Conservation (phyloP, 441 rosid species). For the Gossypium laxum region DNA sequence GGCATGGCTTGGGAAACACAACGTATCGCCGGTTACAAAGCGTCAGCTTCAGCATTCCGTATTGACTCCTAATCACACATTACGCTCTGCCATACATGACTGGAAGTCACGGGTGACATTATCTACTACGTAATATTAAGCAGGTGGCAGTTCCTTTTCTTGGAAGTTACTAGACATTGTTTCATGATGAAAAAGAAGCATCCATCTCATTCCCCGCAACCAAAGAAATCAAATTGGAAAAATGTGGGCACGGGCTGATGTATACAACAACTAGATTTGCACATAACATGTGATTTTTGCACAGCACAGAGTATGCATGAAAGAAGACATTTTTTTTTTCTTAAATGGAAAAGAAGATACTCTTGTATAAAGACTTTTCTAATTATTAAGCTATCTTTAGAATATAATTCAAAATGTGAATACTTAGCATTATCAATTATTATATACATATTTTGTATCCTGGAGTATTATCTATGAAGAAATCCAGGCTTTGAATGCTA, state of each 20-base stretch:
- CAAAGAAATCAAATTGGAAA: not conserved
- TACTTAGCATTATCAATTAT: not conserved
- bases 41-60: constrained; percentile 32
- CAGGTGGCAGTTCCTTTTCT: not conserved
- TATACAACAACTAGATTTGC: not conserved
- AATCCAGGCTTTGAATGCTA: not conserved
- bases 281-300: not conserved
- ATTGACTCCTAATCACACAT: constrained; percentile 52
- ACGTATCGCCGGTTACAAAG: constrained; percentile 71
- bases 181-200: not conserved
- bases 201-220: not conserved
- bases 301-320: not conserved
- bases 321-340: not conserved
- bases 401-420: not conserved
- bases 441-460: constrained; percentile 2
- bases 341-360: no score
- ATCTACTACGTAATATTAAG: not conserved
- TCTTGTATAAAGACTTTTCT: not conserved
- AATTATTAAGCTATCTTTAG: not conserved
- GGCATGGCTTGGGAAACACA: constrained; percentile 59
- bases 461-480: not conserved
- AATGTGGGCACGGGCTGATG: not conserved
- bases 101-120: constrained; percentile 53
- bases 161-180: not conserved
- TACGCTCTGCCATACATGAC: constrained; percentile 61